Evolutionary conservation across 768 basidiomycete genomes (phyloP), one percentile per base, ranked within the genome.

Genomic region (Boletus tylopilopsis): DNA sequence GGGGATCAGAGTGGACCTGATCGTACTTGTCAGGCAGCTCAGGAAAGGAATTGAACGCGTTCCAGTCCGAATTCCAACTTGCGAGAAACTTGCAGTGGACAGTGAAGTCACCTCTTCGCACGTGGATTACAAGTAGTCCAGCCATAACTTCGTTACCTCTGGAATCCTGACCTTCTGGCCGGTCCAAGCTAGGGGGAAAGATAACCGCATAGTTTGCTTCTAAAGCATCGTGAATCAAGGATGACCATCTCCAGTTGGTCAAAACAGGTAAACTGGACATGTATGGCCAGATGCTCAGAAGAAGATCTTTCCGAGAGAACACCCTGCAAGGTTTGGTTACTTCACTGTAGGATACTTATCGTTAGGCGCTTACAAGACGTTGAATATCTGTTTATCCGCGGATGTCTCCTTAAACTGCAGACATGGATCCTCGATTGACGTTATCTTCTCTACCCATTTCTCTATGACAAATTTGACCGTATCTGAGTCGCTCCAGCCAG

Each of bases 51-150:
- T 76, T 76, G 66, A 75, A 79, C 6, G 68, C 72, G 41, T 69
- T 68, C 68, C 67, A 78, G 5, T 59, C 58, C n/a, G 69, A 51
- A 24, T 57, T 59, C 53, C 58, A 59, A 27, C 55, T 55, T 4
- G 69, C 68, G 32, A 80, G 68, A 43, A 57, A 51, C 10, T 49
- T 43, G 60, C 79, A 81, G 62, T 80, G 78, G 0, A 52, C 46
- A 21, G 62, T 27, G 51, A 69, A 80, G 62, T 79, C 78, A 6
- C 78, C 78, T 24, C 77, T 68, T 6, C 78, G 76, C 36, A 80
- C 64, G 55, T 80, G 79, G 11, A 80, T 57, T 15, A 67, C 76
- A 16, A 80, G 65, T 0, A 78, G 61, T 19, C 76, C 73, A 8
- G 64, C 47, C 21, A 64, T 22, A 15, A 50, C 48, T 13, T 60